Base-by-base conservation (phyloP, 169 alveolate species). In the Cryptosporidium viatorum region DNA sequence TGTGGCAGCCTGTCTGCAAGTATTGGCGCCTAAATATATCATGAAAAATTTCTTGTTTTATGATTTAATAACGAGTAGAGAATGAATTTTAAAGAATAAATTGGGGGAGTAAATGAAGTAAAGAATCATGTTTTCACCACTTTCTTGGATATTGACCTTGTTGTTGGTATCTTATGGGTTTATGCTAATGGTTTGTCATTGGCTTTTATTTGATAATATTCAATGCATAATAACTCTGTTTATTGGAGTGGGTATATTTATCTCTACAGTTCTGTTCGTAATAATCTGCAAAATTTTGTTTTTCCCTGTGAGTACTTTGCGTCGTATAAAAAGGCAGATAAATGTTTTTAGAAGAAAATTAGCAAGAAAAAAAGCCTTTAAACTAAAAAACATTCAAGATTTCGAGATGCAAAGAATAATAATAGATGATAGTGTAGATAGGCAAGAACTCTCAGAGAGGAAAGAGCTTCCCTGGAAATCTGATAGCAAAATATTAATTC, bases 21-120 rank as follows among this genome's bases (percentile, higher is more conserved):
- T 8, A 3, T n/a, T 73, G 86, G 71, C 86, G 86, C 86, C 71
- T 65, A 65, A 65, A 65, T 31, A 37, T 21, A 31, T 65, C 71
- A 65, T 65, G 50, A 65, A 55, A 51, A 55, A 16, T 55, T 23
- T 55, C 35, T 10, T 55, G 5, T 55, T 55, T 55, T 55, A 18
- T 55, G 67, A 55, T 55, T 55, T n/a, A 55, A 9, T 55, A 55
- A 10, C 14, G 18, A 16, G 3, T 5, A 55, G 37, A 26, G 35
- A 55, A 55, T 55, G 67, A 55, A n/a, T 21, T 55, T 3, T 3
- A 55, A 55, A 48, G 21, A 21, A 55, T 55, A 23, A 51, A 55
- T 55, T 55, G 10, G 37, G n/a, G 9, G 21, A 14, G 39, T 50
- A 31, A 21, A 29, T 71, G 43, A 73, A 73, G 55, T 18, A 23